Conservation (phyloP, 2,329 filamentous ascomycete genomes). For the Fusarium acutatum region DNA sequence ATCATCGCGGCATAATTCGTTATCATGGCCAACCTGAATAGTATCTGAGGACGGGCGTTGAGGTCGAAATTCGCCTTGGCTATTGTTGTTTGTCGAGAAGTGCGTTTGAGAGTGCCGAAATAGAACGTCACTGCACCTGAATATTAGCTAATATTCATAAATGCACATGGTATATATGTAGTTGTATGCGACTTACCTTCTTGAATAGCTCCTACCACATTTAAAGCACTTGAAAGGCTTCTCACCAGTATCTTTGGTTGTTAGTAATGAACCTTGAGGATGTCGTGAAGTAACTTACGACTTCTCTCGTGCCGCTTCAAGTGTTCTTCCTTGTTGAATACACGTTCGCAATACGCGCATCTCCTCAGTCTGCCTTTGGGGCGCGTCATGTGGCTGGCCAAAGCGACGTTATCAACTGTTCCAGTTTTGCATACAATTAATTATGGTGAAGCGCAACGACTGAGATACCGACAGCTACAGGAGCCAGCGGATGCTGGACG, state of each 20-base stretch:
- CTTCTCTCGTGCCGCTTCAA: slow-evolving; percentile 11
- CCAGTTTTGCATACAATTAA: neutral
- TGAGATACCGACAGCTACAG: neutral
- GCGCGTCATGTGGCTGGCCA: neutral
- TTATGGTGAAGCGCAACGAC: no score
- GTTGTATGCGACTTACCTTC: neutral
- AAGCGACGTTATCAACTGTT: neutral
- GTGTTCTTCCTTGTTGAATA: slow-evolving; percentile 18
- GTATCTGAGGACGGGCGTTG: neutral
- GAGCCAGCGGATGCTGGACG: neutral
- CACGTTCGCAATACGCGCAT: slow-evolving; percentile 11
- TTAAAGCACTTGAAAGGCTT: slow-evolving; percentile 6
- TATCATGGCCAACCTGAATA: neutral
- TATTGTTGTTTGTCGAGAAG: neutral
- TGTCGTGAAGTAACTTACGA: neutral
- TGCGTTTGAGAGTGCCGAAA: slow-evolving; percentile 14
- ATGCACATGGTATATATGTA: neutral
- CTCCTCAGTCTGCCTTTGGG: neutral
- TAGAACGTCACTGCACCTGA: neutral
- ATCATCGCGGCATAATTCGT: neutral
- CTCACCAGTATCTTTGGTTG: slow-evolving; percentile 2
- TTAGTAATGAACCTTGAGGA: neutral
- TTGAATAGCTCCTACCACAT: slow-evolving; percentile 5
- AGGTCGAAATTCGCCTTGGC: neutral
- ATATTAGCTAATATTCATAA: neutral